Percentiles rank a stretch among this genome's conserved stretches.
phyloP scores from a whole-genome alignment of 1,284 basidiomycete species.

The Tylopilus sp. region DNA sequence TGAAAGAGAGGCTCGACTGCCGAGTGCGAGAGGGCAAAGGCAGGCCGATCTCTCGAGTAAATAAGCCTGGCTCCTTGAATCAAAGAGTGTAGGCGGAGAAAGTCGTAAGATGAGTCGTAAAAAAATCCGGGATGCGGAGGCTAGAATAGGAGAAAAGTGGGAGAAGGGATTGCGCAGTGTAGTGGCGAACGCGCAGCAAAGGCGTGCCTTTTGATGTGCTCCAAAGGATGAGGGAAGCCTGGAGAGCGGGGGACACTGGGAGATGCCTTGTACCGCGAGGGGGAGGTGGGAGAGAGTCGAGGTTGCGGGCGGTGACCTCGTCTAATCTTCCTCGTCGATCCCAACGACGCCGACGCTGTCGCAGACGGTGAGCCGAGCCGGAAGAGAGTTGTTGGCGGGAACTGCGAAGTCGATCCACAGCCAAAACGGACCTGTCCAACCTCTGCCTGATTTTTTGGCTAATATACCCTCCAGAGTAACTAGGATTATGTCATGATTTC shows the following conservation, averaged over 20 bases:
- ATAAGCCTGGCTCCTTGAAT: conserved; percentile 16
- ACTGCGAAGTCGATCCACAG: conserved; percentile 49
- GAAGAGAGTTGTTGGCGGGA: conserved; percentile 39
- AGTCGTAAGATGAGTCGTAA: conserved; percentile 52
- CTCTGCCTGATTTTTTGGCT: conserved; percentile 21
- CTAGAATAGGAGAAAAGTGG: conserved; percentile 33
- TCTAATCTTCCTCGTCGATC: conserved; percentile 36
- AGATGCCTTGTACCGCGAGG: conserved; percentile 22
- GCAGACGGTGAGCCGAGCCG: conserved; percentile 38
- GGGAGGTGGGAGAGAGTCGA: conserved; percentile 13
- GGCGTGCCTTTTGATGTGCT: conserved; percentile 77
- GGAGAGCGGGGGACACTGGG: conserved; percentile 36
- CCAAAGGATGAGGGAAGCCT: conserved; percentile 25
- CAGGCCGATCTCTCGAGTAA: conserved; percentile 42
- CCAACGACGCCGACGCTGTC: conserved; percentile 46
- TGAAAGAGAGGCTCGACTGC: conserved; percentile 40
- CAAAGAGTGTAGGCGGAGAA: conserved; percentile 38
- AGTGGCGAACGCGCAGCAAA: conserved; percentile 84
- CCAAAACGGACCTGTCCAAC: conserved; percentile 32
- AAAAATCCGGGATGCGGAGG: conserved; percentile 42
- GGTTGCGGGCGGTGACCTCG: conserved; percentile 25
- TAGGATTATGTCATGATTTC: conserved; percentile 31
- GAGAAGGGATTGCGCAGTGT: conserved; percentile 26
- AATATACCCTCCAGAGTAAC: conserved; percentile 26
- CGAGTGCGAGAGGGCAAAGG: conserved; percentile 42